Percentiles rank a stretch among this genome's conserved stretches.
phyloP scores from a whole-genome alignment of 495 filamentous ascomycete species.

The Podospora didyma region DNA sequence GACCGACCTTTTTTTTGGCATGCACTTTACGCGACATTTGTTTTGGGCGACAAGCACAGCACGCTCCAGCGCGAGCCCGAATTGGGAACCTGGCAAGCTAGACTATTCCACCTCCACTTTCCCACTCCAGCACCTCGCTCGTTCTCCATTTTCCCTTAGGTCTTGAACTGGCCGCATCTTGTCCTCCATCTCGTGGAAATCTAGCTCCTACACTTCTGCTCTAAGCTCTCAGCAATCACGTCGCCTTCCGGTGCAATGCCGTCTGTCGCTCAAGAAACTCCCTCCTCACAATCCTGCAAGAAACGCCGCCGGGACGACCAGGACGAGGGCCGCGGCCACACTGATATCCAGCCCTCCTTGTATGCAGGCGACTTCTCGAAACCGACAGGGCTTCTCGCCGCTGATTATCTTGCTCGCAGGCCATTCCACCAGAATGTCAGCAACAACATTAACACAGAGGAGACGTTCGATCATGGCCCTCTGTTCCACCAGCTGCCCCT shows the following conservation, averaged over 20 bases:
- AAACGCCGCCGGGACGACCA: constrained; percentile 41
- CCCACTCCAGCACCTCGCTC: neutral
- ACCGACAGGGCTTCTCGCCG: neutral
- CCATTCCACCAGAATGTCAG: neutral
- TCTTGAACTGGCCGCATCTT: neutral
- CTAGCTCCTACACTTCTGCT: neutral
- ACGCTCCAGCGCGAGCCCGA: neutral
- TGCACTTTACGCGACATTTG: constrained; percentile 2
- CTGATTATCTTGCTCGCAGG: constrained; percentile 14
- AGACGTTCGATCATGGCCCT: constrained; percentile 8
- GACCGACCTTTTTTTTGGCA: too few relatives aligned
- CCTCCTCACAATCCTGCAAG: constrained; percentile 24
- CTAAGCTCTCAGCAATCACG: neutral
- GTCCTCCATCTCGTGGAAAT: neutral
- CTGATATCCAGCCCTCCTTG: constrained; percentile 27
- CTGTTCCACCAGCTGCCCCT: constrained; percentile 11
- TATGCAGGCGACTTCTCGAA: constrained; percentile 19
- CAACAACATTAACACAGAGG: neutral
- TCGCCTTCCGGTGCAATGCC: constrained; percentile 21
- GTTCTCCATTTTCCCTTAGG: neutral
- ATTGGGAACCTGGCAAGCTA: neutral
- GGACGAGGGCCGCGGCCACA: constrained; percentile 3
- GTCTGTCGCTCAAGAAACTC: constrained; percentile 26
- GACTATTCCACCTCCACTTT: neutral
- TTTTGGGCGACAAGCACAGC: neutral